A percentile compares a stretch with the other conserved stretches of the same genome.
Conservation (phyloP, 805 yeast species). For the Myxozyma neglecta region DNA sequence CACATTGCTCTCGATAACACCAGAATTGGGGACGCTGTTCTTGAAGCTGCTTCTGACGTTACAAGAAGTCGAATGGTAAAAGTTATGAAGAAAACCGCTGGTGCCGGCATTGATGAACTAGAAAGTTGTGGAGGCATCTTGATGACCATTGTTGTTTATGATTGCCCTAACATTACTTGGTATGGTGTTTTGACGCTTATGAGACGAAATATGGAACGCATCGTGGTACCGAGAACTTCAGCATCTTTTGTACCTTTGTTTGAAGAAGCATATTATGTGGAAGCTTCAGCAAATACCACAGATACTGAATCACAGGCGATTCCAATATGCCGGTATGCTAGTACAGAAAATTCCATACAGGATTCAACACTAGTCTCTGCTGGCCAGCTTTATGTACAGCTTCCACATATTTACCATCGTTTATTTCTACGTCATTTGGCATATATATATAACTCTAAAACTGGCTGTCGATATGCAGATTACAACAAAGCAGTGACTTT, state of each 20-base stretch:
- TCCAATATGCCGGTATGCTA: not conserved
- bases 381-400: not conserved
- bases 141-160: slow-evolving; percentile 18
- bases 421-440: not conserved
- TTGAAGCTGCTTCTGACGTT: slow-evolving; percentile 9
- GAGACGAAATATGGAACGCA: slow-evolving; percentile 23
- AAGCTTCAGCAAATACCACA: not conserved
- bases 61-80: slow-evolving; percentile 9
- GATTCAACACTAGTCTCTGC: not conserved
- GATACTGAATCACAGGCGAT: not conserved
- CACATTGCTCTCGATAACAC: slow-evolving; percentile 26
- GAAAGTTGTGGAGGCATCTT: slow-evolving; percentile 2
- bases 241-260: not conserved
- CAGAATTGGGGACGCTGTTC: slow-evolving; percentile 16
- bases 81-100: not conserved
- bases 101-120: not conserved
- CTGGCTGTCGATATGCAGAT: not conserved
- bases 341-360: not conserved
- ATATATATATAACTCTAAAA: not conserved
- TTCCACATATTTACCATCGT: not conserved
- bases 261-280: not conserved
- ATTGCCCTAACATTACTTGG: slow-evolving; percentile 30
- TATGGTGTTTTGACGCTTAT: slow-evolving; percentile 9
- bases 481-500: not conserved
- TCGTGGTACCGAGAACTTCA: not conserved